These are phyloP conservation scores for Aciculosporium take DNA, from an alignment of 2,329 filamentous ascomycete species.

Conservation along the genomic window DNA sequence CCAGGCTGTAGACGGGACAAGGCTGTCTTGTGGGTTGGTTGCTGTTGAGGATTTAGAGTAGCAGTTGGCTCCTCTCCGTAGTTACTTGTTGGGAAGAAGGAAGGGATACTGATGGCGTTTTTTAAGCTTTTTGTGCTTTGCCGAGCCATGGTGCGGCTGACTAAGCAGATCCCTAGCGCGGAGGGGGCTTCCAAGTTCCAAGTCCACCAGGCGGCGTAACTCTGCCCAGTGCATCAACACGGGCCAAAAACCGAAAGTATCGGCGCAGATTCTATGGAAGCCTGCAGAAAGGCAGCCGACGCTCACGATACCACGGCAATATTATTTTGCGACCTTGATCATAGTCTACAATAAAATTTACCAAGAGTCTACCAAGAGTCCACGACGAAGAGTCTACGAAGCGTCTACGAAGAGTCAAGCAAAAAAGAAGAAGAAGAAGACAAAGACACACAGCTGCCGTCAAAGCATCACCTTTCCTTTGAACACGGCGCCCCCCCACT, in stretches of 20 bases:
- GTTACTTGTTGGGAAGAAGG: no score
- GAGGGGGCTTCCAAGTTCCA: constrained; percentile 5
- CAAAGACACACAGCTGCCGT: not conserved
- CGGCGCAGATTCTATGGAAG: not conserved
- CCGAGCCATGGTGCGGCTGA: not conserved
- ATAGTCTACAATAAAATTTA: not conserved
- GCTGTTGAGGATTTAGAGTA: no score
- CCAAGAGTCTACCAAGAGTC: not conserved
- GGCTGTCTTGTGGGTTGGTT: no score
- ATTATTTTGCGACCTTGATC: not conserved
- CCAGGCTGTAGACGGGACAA: no score
- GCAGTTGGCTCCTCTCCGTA: no score
- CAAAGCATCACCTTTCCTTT: not conserved
- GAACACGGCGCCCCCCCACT: not conserved
- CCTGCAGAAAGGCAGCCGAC: not conserved
- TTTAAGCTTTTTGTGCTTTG: not conserved
- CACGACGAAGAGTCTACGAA: not conserved
- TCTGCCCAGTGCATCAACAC: constrained; percentile 24
- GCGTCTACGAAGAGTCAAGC: not conserved
- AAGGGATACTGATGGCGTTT: no score
- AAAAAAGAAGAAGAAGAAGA: not conserved
- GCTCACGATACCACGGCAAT: not conserved
- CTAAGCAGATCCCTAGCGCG: constrained; percentile 3
- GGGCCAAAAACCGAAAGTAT: constrained; percentile 7
- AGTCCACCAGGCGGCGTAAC: constrained; percentile 20